A percentile compares a stretch with the other conserved stretches of the same genome.
Conservation (phyloP, 2,329 filamentous ascomycete species). For the Atkinsonella hypoxylon region DNA sequence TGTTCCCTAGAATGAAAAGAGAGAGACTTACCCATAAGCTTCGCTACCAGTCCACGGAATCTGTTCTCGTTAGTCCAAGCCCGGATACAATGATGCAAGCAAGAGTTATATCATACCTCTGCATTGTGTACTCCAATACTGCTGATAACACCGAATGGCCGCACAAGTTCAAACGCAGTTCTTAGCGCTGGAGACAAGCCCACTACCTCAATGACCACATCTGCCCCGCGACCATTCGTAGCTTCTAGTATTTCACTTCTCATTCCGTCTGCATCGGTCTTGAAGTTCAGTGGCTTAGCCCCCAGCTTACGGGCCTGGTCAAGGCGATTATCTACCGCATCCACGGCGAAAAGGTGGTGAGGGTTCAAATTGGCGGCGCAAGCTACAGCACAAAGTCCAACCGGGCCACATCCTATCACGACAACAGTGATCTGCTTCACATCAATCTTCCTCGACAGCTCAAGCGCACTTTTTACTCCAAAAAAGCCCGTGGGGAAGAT, state of each 20-base stretch:
- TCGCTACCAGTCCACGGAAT: slow-evolving; percentile 56
- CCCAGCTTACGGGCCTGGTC: slow-evolving; percentile 62
- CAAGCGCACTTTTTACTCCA: slow-evolving; percentile 67
- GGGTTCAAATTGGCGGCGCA: slow-evolving; percentile 66
- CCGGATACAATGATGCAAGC: neutral
- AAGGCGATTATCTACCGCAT: slow-evolving; percentile 64
- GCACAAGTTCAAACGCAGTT: slow-evolving; percentile 58
- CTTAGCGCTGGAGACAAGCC: slow-evolving; percentile 56
- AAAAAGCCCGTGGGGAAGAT: slow-evolving; percentile 86
- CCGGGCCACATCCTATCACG: slow-evolving; percentile 73
- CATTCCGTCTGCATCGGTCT: slow-evolving; percentile 47
- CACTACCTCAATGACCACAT: slow-evolving; percentile 73
- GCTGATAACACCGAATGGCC: slow-evolving; percentile 62
- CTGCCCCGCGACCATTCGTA: slow-evolving; percentile 71
- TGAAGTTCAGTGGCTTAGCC: slow-evolving; percentile 74
- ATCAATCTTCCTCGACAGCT: slow-evolving; percentile 33
- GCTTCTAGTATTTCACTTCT: slow-evolving; percentile 58
- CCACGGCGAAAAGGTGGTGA: slow-evolving; percentile 65
- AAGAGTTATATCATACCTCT: slow-evolving; percentile 33
- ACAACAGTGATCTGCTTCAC: slow-evolving; percentile 54
- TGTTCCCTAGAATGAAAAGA: slow-evolving; percentile 3
- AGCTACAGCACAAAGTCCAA: slow-evolving; percentile 74
- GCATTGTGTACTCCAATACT: slow-evolving; percentile 68
- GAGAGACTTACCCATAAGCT: slow-evolving; percentile 38
- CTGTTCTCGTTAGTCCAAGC: slow-evolving; percentile 22